Evolutionary conservation across 169 alveolate genomes (phyloP), one percentile per base, ranked within the genome.

Genomic region (Haemoproteus tartakovskyi): DNA sequence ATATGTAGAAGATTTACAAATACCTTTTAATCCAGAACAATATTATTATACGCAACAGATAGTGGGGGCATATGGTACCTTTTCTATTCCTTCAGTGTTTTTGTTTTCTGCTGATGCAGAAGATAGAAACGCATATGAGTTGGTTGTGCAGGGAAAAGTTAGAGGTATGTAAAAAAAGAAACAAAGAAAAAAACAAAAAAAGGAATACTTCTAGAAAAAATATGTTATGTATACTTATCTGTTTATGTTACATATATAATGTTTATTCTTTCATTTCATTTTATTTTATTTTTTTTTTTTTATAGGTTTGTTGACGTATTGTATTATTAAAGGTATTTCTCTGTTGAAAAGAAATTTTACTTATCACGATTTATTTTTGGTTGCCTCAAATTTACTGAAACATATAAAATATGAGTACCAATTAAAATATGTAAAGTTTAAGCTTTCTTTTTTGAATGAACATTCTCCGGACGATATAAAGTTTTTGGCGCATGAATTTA

Each of bases 391-490:
- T 52, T 16, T 67, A 45, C 29, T 67, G 18, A 29, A 52, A 22
- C 18, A 51, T 59, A 67, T 67, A 27, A 67, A 67, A 46, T 24
- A 52, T 40, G 67, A 67, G 21, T 67, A 67, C 38, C 51, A 67
- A 37, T 12, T 67, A 33, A 67, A 67, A 29, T 67, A 67, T 56
- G 14, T 67, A 22, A 67, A 67, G 19, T 67, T 67, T 67, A 67
- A 54, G 36, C 46, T 67, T 6, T 67, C 82, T 47, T 67, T 67
- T 33, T 47, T 38, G 46, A 67, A 40, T 67, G 82, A 67, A 11
- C 48, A 67, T 45, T 67, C 70, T 11, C 82, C 82, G 5, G 82
- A 67, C 54, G 82, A 67, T 43, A 67, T 67, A 52, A 67, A 67
- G n/a, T 67, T 67, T 56, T 40, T 67, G 27, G 51, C 82, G 18